Evolutionary conservation across 306 rosid species (phyloP).

Genomic region (Castanea sativa): DNA sequence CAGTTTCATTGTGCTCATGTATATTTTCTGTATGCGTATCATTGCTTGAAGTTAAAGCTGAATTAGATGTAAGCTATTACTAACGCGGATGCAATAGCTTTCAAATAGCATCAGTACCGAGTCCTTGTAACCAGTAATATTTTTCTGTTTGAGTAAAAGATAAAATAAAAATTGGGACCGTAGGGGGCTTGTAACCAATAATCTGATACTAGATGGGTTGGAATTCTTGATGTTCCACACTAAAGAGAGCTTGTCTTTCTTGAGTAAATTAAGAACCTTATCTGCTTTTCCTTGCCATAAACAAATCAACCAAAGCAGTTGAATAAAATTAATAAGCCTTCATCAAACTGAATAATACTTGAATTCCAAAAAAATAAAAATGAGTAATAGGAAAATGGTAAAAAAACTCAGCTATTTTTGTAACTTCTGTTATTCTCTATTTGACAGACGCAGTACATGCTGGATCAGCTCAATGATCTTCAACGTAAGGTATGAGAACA

Average conservation of each 20-base stretch:
- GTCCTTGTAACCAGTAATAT: too few species aligned
- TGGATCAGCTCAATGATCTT: slow-evolving; percentile 88
- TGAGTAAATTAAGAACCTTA: background rate
- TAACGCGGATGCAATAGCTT: too few species aligned
- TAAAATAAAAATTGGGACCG: too few species aligned
- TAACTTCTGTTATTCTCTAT: background rate
- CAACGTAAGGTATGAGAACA: slow-evolving; percentile 65
- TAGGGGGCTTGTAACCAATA: background rate
- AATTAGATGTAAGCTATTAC: too few species aligned
- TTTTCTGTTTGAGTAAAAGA: too few species aligned
- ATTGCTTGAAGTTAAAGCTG: too few species aligned
- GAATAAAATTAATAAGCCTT: background rate
- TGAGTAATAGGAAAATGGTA: too few species aligned
- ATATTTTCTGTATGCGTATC: too few species aligned
- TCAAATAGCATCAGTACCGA: too few species aligned
- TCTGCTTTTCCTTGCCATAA: background rate
- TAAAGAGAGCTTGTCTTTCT: background rate
- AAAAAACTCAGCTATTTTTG: background rate
- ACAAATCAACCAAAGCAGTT: background rate
- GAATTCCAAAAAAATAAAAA: too few species aligned
- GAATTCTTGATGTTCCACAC: background rate
- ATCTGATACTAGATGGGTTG: background rate
- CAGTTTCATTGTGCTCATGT: too few species aligned
- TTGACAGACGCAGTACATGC: slow-evolving; percentile 78
- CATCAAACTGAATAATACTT: background rate